Evolutionary conservation across 2,329 filamentous ascomycete species (phyloP), one percentile per base, ranked within the genome.

Genomic region (Fusarium albosuccineum): DNA sequence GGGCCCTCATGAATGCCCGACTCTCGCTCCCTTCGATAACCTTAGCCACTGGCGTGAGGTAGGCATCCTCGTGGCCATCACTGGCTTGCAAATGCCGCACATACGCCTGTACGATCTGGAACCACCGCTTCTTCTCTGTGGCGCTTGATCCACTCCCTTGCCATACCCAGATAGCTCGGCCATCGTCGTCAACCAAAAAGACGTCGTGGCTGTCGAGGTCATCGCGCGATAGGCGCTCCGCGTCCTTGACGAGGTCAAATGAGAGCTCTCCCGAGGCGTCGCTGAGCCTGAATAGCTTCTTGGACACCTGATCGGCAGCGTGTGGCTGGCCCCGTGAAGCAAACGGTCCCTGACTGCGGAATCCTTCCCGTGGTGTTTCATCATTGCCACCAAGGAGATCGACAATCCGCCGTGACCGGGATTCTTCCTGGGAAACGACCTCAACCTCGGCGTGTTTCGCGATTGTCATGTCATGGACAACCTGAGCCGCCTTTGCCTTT

Each of bases 381-480:
- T 81, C 79, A 30, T 79, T 76, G 14, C 83, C 86, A 9, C 83
- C 86, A 2, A 89, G 82, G 60, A 90, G 77, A 46, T 84, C 82
- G n/a, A 89, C 80, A 2, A 91, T 76, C 13, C 86, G 74, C 27
- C 79, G 80, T 1, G 86, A 84, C 14, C 86, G 81, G 22, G 83
- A 83, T 64, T 91, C 89, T 0, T 81, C 77, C 73, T 91, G 88
- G 1, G 87, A 82, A 6, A 91, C 73, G 9, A 92, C 89, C 74
- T 91, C 88, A 27, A 91, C 87, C 55, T 91, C 87, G 44, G 86
- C 74, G 66, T 89, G 85, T 73, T 91, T 91, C 11, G 87, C 87
- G 8, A 87, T 77, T 0, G 85, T 90, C 83, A 89, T 82, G 62
- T 89, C 86, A 70, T 90, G 85, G 5, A 91, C 89, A 3, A 91